Percentiles rank a stretch among this genome's conserved stretches.
These are phyloP conservation scores for Dactylellina cionopaga DNA, from an alignment of 2,329 filamentous ascomycete genomes.

Conservation along the genomic window DNA sequence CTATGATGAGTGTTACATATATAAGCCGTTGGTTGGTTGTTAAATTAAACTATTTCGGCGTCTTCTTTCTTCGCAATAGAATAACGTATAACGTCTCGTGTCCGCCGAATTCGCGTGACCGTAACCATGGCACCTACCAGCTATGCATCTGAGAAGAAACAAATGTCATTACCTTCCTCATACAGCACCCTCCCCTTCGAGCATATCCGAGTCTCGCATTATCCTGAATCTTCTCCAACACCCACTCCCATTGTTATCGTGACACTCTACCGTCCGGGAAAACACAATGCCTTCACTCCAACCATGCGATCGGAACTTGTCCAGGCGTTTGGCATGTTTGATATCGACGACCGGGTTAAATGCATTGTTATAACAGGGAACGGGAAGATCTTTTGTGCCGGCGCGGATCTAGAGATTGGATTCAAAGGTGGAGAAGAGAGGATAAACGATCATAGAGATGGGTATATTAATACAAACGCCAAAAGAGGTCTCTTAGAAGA, in stretches of 20 bases:
- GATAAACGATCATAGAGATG: conserved; percentile 50
- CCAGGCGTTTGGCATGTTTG: conserved; percentile 66
- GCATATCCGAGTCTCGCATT: conserved; percentile 65
- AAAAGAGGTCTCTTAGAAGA: not conserved
- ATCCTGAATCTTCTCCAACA: conserved; percentile 65
- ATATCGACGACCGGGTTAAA: conserved; percentile 67
- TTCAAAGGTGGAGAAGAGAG: conserved; percentile 54
- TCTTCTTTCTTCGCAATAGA: no score
- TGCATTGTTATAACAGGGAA: conserved; percentile 68
- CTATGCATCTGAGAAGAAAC: conserved; percentile 27
- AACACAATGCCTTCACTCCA: conserved; percentile 76
- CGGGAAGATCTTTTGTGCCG: conserved; percentile 69
- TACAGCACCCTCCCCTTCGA: conserved; percentile 63
- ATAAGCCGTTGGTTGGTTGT: no score
- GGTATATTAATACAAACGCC: not conserved
- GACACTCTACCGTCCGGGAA: conserved; percentile 71
- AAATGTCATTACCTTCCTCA: conserved; percentile 55
- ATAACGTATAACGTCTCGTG: no score
- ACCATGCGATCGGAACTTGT: conserved; percentile 72
- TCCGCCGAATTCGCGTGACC: no score
- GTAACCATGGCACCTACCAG: conserved; percentile 28
- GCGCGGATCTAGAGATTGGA: conserved; percentile 66
- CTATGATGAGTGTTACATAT: no score
- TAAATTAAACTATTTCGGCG: no score
- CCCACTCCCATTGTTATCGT: conserved; percentile 72